Percentiles rank a stretch among this genome's conserved stretches.
Evolutionary conservation across 257 asterid species (phyloP).

Genomic region (Solanum sejunctum): DNA sequence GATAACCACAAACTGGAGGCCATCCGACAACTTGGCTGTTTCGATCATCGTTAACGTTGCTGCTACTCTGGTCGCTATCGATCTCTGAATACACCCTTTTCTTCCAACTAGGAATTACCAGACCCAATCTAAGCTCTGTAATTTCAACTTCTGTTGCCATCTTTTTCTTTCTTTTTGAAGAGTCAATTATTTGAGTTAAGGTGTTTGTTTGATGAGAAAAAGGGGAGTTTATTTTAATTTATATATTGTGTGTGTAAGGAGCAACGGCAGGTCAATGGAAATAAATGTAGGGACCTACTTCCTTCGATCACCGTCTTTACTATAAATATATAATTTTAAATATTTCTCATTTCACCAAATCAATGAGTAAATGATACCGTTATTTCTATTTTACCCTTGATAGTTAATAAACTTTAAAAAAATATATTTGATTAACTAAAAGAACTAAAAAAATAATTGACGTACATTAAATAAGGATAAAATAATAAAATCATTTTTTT

Average conservation of each 20-base stretch:
- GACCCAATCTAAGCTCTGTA: slow-evolving; percentile 78
- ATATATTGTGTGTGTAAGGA: slow-evolving; percentile 18
- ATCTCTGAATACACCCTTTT: slow-evolving; percentile 46
- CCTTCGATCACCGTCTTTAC: no score
- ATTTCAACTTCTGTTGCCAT: slow-evolving; percentile 33
- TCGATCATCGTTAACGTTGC: background rate
- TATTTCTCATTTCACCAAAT: no score
- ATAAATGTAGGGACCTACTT: slow-evolving; percentile 35
- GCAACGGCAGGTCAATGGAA: slow-evolving; percentile 28
- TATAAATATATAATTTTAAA: no score
- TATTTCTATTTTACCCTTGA: no score
- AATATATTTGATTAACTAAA: no score
- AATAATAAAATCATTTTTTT: no score
- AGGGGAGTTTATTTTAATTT: background rate
- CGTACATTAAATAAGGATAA: no score
- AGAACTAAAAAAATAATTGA: no score
- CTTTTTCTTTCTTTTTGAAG: background rate
- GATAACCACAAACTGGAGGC: slow-evolving; percentile 69
- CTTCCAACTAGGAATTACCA: slow-evolving; percentile 33
- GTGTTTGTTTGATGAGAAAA: background rate
- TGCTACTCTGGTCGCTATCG: slow-evolving; percentile 5
- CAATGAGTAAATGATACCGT: no score
- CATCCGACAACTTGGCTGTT: slow-evolving; percentile 67
- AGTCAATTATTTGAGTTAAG: background rate
- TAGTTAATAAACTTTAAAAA: no score